phyloP scores from a whole-genome alignment of 305 asterid species.

The Stenogyne calaminthoides region DNA sequence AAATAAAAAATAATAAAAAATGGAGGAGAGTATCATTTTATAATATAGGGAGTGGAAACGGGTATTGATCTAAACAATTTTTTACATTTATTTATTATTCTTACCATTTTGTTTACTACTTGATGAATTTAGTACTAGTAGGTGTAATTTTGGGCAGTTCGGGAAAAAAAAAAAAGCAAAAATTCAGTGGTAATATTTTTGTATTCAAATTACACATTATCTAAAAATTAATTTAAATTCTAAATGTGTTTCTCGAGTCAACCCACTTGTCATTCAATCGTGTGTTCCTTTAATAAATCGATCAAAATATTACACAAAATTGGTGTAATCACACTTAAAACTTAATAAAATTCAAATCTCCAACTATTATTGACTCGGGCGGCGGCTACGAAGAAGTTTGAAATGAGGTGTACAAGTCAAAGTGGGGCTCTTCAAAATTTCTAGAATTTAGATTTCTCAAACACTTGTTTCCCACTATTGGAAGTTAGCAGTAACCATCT shows the following conservation, averaged over 20 bases:
- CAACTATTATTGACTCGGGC: conserved; percentile 16
- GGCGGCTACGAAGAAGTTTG: not conserved
- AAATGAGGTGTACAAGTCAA: not conserved
- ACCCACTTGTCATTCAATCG: not conserved
- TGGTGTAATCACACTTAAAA: not conserved
- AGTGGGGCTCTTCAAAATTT: not conserved
- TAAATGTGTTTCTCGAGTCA: not conserved
- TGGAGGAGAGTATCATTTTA: no score
- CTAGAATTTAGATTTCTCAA: conserved; percentile 23
- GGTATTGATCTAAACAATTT: no score
- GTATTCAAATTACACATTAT: not conserved
- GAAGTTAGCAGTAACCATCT: not conserved
- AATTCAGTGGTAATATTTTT: not conserved
- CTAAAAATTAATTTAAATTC: not conserved
- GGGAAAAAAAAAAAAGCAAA: no score
- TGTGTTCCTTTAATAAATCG: not conserved
- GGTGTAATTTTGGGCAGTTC: no score
- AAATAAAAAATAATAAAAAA: no score
- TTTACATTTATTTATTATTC: no score
- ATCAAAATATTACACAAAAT: not conserved
- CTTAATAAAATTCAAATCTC: not conserved
- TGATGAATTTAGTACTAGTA: no score
- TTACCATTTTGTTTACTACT: no score
- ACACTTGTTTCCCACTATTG: not conserved
- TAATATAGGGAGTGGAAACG: no score